phyloP scores from a whole-genome alignment of 768 basidiomycete species.

The Tylopilus rubrobrunneus region DNA sequence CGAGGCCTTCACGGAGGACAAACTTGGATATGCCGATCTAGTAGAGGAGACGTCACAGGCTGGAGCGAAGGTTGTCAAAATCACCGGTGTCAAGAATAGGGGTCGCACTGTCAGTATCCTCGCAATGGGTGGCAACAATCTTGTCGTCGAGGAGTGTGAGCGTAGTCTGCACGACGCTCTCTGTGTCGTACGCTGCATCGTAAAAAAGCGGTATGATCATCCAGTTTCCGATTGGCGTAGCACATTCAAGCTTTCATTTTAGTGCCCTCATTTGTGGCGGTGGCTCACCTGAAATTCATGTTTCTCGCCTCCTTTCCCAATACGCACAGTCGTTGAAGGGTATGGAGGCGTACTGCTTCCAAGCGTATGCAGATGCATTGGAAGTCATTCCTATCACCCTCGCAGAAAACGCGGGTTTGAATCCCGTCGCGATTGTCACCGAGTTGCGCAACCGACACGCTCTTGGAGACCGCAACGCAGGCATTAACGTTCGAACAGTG shows the following conservation, averaged over 20 bases:
- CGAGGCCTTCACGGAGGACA: conserved; percentile 96
- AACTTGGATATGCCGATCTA: conserved; percentile 93
- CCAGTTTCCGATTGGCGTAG: background rate
- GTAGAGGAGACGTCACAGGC: conserved; percentile 83
- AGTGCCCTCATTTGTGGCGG: conserved; percentile 94
- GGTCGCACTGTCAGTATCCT: conserved; percentile 95
- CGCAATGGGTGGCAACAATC: conserved; percentile 87
- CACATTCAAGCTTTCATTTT: conserved; percentile 4
- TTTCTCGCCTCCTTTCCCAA: conserved; percentile 86
- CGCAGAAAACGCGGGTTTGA: conserved; percentile 97
- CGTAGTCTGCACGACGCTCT: conserved; percentile 97
- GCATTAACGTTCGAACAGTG: conserved; percentile 98
- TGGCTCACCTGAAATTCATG: conserved; percentile 97
- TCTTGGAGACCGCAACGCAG: conserved; percentile 88
- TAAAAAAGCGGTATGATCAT: conserved; percentile 84
- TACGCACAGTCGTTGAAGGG: conserved; percentile 91
- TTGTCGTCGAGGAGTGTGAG: conserved; percentile 96
- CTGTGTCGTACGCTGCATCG: conserved; percentile 97
- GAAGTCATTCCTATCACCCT: conserved; percentile 97
- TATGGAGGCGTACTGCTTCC: conserved; percentile 99
- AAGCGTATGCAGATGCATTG: conserved; percentile 95
- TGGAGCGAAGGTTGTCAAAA: conserved; percentile 88
- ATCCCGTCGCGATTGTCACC: conserved; percentile 97
- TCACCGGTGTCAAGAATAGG: conserved; percentile 91
- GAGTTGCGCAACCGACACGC: conserved; percentile 97